phyloP scores from a whole-genome alignment of 2,329 filamentous ascomycete species.

The Pseudopyricularia javanii region DNA sequence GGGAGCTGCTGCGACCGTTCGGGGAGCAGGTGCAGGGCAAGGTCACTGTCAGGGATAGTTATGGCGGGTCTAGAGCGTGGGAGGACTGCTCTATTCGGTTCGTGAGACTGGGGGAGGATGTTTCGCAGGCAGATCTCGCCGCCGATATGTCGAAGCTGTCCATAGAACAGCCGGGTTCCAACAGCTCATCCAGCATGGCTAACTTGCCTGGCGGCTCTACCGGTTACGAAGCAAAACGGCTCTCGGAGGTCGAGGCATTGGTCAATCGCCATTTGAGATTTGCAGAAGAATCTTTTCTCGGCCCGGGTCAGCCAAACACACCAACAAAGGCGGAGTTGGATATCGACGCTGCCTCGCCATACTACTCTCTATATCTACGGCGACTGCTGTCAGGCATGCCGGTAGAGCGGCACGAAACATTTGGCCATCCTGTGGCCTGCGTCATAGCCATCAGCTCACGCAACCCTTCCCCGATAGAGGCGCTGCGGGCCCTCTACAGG shows the following conservation, averaged over 20 bases:
- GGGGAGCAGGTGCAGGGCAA: conserved; percentile 81
- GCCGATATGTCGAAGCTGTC: not conserved
- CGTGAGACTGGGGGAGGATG: conserved; percentile 51
- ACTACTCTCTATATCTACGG: conserved; percentile 76
- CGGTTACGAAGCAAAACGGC: conserved; percentile 24
- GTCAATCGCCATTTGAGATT: conserved; percentile 69
- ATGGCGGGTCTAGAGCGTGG: conserved; percentile 68
- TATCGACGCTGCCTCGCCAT: conserved; percentile 51
- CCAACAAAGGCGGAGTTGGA: conserved; percentile 27
- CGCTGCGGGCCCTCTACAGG: conserved; percentile 70
- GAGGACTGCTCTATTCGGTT: conserved; percentile 90
- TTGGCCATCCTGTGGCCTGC: conserved; percentile 86
- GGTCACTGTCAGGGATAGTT: conserved; percentile 80
- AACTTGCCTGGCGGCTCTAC: not conserved
- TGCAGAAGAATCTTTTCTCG: conserved; percentile 49
- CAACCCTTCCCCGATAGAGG: conserved; percentile 73
- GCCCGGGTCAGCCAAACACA: conserved; percentile 19
- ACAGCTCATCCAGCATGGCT: not conserved
- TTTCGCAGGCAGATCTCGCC: conserved; percentile 13
- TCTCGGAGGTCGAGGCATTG: conserved; percentile 65
- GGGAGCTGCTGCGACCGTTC: conserved; percentile 80
- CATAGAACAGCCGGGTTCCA: conserved; percentile 5
- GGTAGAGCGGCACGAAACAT: conserved; percentile 78
- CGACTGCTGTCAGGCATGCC: conserved; percentile 71
- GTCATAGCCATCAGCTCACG: conserved; percentile 91